These are phyloP conservation scores for Phytophthora pisi DNA, from an alignment of 352 stramenopile species.

Conservation along the genomic window DNA sequence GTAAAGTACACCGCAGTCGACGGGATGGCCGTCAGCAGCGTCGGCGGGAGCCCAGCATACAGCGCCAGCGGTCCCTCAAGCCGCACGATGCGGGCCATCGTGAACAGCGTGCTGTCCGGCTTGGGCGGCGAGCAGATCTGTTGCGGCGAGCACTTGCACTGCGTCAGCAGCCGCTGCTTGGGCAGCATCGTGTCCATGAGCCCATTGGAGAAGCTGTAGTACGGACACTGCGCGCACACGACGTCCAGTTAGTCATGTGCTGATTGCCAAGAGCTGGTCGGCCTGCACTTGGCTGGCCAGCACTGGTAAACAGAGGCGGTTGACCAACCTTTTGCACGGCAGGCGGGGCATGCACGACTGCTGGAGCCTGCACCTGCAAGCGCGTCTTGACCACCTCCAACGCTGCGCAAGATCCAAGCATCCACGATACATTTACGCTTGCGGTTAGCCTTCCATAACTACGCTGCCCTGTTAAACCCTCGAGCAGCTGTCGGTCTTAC, in stretches of 20 bases:
- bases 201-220: slow-evolving; percentile 83
- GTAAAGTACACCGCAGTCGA: slow-evolving; percentile 95
- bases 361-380: slow-evolving; percentile 73
- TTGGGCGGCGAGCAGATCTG: slow-evolving; percentile 49
- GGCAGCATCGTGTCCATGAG: slow-evolving; percentile 85
- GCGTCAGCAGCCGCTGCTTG: slow-evolving; percentile 59
- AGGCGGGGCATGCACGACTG: slow-evolving; percentile 52
- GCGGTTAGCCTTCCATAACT: background rate
- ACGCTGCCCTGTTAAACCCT: slow-evolving; percentile 1
- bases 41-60: slow-evolving; percentile 87
- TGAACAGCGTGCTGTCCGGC: slow-evolving; percentile 59
- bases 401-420: slow-evolving; percentile 37
- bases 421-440: background rate
- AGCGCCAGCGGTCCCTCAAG: slow-evolving; percentile 68
- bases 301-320: slow-evolving; percentile 2
- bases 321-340: slow-evolving; percentile 53
- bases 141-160: slow-evolving; percentile 55
- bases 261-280: slow-evolving; percentile 1
- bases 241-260: slow-evolving; percentile 10
- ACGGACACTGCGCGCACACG: slow-evolving; percentile 47
- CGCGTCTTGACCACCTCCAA: slow-evolving; percentile 89
- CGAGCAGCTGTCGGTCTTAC: slow-evolving; percentile 41
- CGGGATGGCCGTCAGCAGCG: slow-evolving; percentile 91
- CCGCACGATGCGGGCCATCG: slow-evolving; percentile 68
- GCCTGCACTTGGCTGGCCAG: background rate